Evolutionary conservation across 1,139 yeast genomes (phyloP).

Genomic region (Suhomyces bribrorum): DNA sequence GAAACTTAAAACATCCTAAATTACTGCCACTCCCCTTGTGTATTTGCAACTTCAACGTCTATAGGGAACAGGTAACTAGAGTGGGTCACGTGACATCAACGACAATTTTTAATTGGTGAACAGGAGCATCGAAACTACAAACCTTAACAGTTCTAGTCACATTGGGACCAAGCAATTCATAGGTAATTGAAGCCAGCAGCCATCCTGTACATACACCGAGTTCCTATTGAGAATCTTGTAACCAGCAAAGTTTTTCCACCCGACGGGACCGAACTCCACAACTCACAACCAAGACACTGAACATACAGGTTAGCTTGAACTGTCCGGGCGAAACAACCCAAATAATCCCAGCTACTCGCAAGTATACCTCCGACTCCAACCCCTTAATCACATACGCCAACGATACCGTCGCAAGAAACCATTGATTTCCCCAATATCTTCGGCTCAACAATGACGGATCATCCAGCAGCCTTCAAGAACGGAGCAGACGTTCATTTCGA

Average conservation of each 20-base stretch:
- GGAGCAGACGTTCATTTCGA: conserved; percentile 68
- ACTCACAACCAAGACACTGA: no score
- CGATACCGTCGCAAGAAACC: no score
- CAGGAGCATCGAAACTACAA: not conserved
- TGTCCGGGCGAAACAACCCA: not conserved
- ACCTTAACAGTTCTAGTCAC: not conserved
- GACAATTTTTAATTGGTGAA: not conserved
- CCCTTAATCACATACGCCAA: no score
- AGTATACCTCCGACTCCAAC: no score
- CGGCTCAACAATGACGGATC: conserved; percentile 10
- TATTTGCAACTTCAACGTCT: not conserved
- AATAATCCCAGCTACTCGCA: not conserved
- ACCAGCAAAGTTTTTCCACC: no score
- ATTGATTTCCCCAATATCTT: no score
- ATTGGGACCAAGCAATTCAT: conserved; percentile 1
- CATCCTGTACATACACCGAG: not conserved
- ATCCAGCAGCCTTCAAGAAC: conserved; percentile 24
- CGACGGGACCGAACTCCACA: no score
- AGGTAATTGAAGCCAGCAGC: not conserved
- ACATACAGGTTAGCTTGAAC: no score
- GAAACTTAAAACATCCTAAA: no score
- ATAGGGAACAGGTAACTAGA: not conserved
- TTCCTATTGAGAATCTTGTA: no score
- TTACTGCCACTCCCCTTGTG: not conserved
- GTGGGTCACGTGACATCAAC: not conserved